phyloP scores from a whole-genome alignment of 2,329 filamentous ascomycete species.

The Xylariaceae sp. region DNA sequence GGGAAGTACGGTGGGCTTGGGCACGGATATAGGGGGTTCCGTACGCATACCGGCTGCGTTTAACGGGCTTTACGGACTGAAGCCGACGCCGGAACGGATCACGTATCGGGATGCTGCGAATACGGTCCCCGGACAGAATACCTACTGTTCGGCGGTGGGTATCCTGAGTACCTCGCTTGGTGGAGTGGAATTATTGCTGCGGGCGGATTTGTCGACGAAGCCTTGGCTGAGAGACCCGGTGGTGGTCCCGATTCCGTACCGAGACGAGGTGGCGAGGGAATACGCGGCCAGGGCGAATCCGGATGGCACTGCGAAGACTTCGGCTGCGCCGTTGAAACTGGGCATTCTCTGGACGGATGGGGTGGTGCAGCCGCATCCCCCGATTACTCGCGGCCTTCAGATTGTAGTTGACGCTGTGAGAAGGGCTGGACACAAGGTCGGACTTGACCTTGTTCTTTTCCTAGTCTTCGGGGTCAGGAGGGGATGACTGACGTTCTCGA shows the following conservation, averaged over 20 bases:
- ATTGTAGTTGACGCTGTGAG: constrained; percentile 45
- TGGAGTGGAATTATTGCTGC: constrained; percentile 40
- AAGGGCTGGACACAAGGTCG: constrained; percentile 49
- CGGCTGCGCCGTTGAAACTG: constrained; percentile 41
- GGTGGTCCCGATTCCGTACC: constrained; percentile 61
- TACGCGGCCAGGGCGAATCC: constrained; percentile 4
- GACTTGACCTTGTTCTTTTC: background rate
- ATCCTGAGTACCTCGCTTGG: constrained; percentile 53
- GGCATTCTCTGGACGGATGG: constrained; percentile 48
- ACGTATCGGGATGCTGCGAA: constrained; percentile 20
- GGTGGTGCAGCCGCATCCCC: constrained; percentile 47
- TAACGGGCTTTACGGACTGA: constrained; percentile 39
- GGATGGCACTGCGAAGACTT: constrained; percentile 1
- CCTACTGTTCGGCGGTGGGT: constrained; percentile 54
- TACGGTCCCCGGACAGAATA: constrained; percentile 46
- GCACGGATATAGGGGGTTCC: constrained; percentile 43
- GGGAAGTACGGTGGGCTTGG: constrained; percentile 38
- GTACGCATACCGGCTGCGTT: constrained; percentile 41
- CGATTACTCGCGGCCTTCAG: constrained; percentile 49
- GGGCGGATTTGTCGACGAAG: constrained; percentile 34
- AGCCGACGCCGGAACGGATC: constrained; percentile 32
- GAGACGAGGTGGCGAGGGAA: constrained; percentile 39
- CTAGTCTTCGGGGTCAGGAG: background rate
- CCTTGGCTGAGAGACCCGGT: constrained; percentile 64
- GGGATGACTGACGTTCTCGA: background rate